phyloP scores from a whole-genome alignment of 1,139 yeast species.

The Kluyveromyces sp. region DNA sequence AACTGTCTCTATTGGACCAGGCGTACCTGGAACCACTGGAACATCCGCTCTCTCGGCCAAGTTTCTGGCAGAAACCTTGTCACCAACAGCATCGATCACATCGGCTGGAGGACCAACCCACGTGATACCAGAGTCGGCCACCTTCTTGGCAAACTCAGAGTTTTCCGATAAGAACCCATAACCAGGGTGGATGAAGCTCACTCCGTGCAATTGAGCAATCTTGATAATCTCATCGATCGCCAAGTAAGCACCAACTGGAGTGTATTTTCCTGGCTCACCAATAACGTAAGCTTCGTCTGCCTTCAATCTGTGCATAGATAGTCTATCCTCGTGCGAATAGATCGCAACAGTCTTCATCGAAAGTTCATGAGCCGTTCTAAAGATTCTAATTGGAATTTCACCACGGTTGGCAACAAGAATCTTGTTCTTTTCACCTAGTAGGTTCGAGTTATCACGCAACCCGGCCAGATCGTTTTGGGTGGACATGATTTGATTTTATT shows the following conservation, averaged over 20 bases:
- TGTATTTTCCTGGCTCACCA: slow-evolving; percentile 80
- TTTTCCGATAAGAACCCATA: slow-evolving; percentile 95
- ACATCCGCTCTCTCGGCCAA: slow-evolving; percentile 77
- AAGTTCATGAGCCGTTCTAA: slow-evolving; percentile 95
- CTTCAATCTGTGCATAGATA: slow-evolving; percentile 89
- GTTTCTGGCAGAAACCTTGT: slow-evolving; percentile 88
- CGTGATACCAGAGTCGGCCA: slow-evolving; percentile 81
- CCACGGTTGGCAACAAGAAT: slow-evolving; percentile 93
- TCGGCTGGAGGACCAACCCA: slow-evolving; percentile 93
- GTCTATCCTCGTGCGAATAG: slow-evolving; percentile 91
- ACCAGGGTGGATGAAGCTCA: slow-evolving; percentile 97
- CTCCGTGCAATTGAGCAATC: slow-evolving; percentile 82
- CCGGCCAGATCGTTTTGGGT: slow-evolving; percentile 15
- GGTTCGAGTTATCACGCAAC: slow-evolving; percentile 46
- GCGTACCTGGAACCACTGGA: slow-evolving; percentile 97
- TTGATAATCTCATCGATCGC: slow-evolving; percentile 92
- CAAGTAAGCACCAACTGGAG: slow-evolving; percentile 94
- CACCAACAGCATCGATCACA: slow-evolving; percentile 96
- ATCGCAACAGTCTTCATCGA: slow-evolving; percentile 97
- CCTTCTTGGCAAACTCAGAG: slow-evolving; percentile 89
- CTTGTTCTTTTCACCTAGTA: slow-evolving; percentile 44
- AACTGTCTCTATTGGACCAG: slow-evolving; percentile 83
- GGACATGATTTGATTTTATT: slow-evolving; percentile 9
- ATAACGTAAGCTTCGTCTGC: slow-evolving; percentile 91
- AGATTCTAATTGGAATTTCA: slow-evolving; percentile 83